Evolutionary conservation across 495 filamentous ascomycete genomes (phyloP).

Genomic region (Acidomyces sp.): DNA sequence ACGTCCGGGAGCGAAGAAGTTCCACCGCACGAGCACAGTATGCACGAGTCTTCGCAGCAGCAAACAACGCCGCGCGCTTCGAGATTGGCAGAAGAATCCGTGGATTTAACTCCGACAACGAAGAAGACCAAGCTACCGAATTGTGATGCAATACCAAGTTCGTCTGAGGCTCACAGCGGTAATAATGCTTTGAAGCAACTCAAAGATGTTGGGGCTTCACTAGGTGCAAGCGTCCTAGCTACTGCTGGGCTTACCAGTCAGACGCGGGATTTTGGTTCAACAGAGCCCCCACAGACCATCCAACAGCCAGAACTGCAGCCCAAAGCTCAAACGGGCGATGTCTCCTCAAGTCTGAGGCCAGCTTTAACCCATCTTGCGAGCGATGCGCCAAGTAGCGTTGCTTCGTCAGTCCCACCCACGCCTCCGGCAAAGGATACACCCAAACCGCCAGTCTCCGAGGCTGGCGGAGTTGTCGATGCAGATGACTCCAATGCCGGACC

Average conservation of each 20-base stretch:
- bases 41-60: not conserved
- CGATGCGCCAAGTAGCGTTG: slow-evolving; percentile 2
- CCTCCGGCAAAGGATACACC: slow-evolving; percentile 33
- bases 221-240: slow-evolving; percentile 9
- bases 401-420: slow-evolving; percentile 19
- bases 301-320: slow-evolving; percentile 9
- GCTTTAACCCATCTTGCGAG: slow-evolving; percentile 5
- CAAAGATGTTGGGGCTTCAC: slow-evolving; percentile 12
- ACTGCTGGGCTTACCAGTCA: slow-evolving; percentile 4
- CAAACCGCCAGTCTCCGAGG: not conserved
- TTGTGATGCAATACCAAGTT: slow-evolving; percentile 1
- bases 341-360: slow-evolving; percentile 5
- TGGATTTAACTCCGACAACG: slow-evolving; percentile 28
- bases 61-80: slow-evolving; percentile 10
- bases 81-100: slow-evolving; percentile 3
- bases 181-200: slow-evolving; percentile 1
- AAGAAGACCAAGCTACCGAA: slow-evolving; percentile 15
- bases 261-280: slow-evolving; percentile 15
- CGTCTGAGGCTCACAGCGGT: not conserved
- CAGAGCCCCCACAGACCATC: slow-evolving; percentile 7
- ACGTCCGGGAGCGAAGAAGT: slow-evolving; percentile 22
- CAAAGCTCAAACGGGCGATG: slow-evolving; percentile 6
- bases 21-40: slow-evolving; percentile 1
- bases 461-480: not conserved
- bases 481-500: not conserved